Conservation (phyloP, 805 yeast species). For the Yarrowia alimentaria region DNA sequence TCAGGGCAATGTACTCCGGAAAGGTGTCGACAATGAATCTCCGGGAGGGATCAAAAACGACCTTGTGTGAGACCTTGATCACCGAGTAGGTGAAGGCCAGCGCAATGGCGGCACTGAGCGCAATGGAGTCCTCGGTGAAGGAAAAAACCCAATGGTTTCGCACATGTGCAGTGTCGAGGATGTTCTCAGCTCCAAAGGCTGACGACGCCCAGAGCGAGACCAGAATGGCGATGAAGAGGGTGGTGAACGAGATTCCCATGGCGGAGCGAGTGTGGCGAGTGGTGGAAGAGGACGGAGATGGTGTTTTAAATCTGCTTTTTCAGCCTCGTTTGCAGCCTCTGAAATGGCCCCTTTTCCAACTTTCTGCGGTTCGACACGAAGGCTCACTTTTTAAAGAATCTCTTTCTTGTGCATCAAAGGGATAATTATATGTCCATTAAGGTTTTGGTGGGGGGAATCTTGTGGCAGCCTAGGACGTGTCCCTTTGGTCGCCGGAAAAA, state of each 20-base stretch:
- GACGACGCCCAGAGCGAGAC: conserved; percentile 24
- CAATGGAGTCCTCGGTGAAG: conserved; percentile 24
- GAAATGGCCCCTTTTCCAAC: too few relatives aligned
- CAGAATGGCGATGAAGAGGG: conserved; percentile 24
- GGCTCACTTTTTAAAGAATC: too few relatives aligned
- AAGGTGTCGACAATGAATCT: conserved; percentile 20
- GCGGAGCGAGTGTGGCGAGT: not conserved
- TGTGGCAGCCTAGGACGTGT: too few relatives aligned
- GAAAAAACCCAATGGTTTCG: conserved; percentile 26
- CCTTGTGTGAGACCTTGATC: conserved; percentile 22
- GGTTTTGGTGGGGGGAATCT: too few relatives aligned
- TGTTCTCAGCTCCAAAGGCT: conserved; percentile 22
- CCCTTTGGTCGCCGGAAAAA: too few relatives aligned
- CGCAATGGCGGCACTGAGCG: conserved; percentile 21
- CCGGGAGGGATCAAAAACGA: conserved; percentile 18
- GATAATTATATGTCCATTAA: too few relatives aligned
- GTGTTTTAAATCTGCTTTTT: not conserved
- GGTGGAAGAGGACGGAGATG: not conserved
- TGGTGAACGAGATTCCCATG: conserved; percentile 23
- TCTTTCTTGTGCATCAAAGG: too few relatives aligned
- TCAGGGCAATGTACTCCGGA: conserved; percentile 24
- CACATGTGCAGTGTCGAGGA: conserved; percentile 21
- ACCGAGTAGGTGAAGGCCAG: conserved; percentile 20
- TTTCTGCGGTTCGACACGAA: too few relatives aligned
- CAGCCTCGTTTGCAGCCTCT: not conserved